Evolutionary conservation across 2,329 filamentous ascomycete species (phyloP), one percentile per base, ranked within the genome.

Genomic region (Aspergillus fischeri): DNA sequence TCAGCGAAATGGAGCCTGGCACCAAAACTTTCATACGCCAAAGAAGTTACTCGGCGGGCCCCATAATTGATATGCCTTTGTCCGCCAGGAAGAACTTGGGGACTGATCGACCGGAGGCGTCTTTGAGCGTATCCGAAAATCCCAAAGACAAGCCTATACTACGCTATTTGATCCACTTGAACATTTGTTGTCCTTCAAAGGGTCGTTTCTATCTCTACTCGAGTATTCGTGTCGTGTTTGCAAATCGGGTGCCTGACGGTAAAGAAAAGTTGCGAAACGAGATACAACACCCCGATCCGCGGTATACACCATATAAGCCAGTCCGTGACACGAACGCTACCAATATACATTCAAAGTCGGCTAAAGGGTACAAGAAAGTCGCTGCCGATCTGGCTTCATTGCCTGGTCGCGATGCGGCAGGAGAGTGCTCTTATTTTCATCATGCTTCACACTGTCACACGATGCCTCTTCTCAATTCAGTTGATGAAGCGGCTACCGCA

Each of bases 21-120:
- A 95, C 91, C 17, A 97, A 97, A 74, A 99, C 94, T 0, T 97
- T 97, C 66, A 89, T 99, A 59, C 86, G 94, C 29, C 94, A 99
- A 75, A 88, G 94, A 59, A 94, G 90, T 72, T 97, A 96, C 73
- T 96, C 92, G 0, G 86, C 89, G 9, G 91, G 91, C 0, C 89
- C 91, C 3, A 89, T 93, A 57, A 87, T 95, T 56, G 91, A 95
- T 59, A 86, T 86, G 79, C 82, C 82, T 1, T 65, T 83, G 45
- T 76, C 62, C 45, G 70, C 71, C 21, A 70, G 71, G 14, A 74
- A 69, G 51, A 75, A 74, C 55, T 67, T 68, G 27, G 81, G 80
- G 7, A 83, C 81, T 6, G 82, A 83, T 66, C 74, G 79, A 49
- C 78, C 80, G 4, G 79, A 84, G 72, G 80, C 82, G 25, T 76